Evolutionary conservation across 306 rosid genomes (phyloP), one percentile per base, ranked within the genome.

Genomic region (Biancaea sappan): DNA sequence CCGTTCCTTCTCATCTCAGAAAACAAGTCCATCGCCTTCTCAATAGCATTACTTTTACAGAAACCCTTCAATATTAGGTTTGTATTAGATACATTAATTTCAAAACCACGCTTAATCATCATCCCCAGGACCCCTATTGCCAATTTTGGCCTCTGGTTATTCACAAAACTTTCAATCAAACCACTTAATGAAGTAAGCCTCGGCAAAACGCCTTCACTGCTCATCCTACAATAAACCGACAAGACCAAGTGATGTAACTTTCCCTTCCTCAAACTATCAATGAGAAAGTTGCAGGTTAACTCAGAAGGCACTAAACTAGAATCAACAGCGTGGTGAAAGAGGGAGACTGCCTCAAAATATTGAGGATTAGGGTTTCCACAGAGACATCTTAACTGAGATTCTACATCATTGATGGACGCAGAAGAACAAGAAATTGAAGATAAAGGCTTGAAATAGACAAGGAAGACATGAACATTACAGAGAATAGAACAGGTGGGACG

Each of bases 41-140:
- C 85, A 66, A 60, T 81, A n/a, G 86, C 84, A 50, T 74, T 71
- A 70, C 18, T 84, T 32, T 50, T 46, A 59, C 84, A 86, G 53
- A 88, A 90, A 14, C 91, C 89, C 83, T 86, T 91, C 34, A 94
- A 59, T 75, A 88, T 72, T 60, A 88, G 78, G 61, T 87, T 94
- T 63, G 71, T 0, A 38, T 81, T 84, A 76, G 56, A 82, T 3
- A 78, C 76, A 53, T 85, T 73, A 56, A 88, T 77, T 21, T 28
- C 38, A 75, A 50, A 94, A 34, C 95, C 96, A 37, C 82, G 82
- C 83, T 91, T 90, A 1, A 88, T 46, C 26, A 94, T 81, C 80
- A 88, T 26, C 4, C 92, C 89, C 64, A 88, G 32, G 1, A 85
- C 97, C 34, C 89, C 91, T 63, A 78, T 46, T 0, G 90, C 88